phyloP scores from a whole-genome alignment of 768 basidiomycete genomes.

The Mycena floridula region DNA sequence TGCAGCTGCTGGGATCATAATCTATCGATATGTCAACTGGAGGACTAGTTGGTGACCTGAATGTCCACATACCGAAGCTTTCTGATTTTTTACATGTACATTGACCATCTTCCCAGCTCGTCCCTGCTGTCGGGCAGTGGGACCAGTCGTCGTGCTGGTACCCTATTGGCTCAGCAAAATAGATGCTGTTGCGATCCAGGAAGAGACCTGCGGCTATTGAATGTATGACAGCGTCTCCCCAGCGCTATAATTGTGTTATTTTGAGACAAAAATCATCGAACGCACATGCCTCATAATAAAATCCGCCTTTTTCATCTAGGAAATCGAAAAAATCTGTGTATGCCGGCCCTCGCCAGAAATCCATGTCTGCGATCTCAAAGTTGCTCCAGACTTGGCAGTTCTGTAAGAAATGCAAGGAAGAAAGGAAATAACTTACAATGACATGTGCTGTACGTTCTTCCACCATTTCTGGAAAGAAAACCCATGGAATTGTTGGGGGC shows the following conservation, averaged over 20 bases:
- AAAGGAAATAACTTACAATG: constrained; percentile 21
- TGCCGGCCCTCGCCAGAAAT: constrained; percentile 59
- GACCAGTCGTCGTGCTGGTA: constrained; percentile 40
- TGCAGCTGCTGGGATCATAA: no score
- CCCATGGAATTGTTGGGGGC: constrained; percentile 53
- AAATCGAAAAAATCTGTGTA: constrained; percentile 64
- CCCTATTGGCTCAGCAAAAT: constrained; percentile 70
- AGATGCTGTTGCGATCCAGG: constrained; percentile 56
- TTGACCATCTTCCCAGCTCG: constrained; percentile 31
- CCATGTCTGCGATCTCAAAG: constrained; percentile 65
- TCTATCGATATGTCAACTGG: no score
- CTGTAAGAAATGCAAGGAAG: constrained; percentile 6
- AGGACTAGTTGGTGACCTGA: no score
- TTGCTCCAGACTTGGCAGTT: no score
- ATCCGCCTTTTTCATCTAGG: constrained; percentile 55
- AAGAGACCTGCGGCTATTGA: constrained; percentile 50
- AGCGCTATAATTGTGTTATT: constrained; percentile 40
- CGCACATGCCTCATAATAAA: constrained; percentile 59
- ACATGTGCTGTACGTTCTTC: constrained; percentile 58
- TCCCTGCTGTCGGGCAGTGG: constrained; percentile 12
- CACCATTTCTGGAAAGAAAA: constrained; percentile 55
- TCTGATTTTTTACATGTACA: constrained; percentile 43
- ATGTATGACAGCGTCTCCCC: constrained; percentile 50
- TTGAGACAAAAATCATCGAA: constrained; percentile 27
- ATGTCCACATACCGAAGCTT: constrained; percentile 61